Percentiles rank a stretch among this genome's conserved stretches.
Evolutionary conservation across 768 basidiomycete species (phyloP).

Genomic region (Serendipita sp.): DNA sequence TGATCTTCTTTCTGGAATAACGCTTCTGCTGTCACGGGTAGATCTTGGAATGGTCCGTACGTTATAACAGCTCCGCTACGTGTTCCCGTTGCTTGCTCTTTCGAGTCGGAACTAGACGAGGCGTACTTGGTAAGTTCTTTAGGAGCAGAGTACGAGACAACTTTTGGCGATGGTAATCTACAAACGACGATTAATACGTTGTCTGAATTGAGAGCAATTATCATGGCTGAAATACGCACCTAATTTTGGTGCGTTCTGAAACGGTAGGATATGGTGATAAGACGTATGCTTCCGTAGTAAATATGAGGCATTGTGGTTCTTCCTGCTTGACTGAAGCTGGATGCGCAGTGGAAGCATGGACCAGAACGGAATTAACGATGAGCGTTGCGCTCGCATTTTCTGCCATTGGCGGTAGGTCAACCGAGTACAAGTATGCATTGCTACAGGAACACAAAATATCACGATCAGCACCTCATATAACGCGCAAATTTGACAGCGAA

Average conservation of each 20-base stretch:
- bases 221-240: conserved; percentile 32
- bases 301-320: conserved; percentile 67
- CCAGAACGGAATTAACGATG: conserved; percentile 62
- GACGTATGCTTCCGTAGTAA: conserved; percentile 59
- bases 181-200: not conserved
- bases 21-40: conserved; percentile 43
- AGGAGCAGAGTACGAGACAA: conserved; percentile 59
- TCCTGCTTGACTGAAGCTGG: conserved; percentile 57
- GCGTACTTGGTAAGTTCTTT: conserved; percentile 39
- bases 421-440: conserved; percentile 37
- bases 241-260: conserved; percentile 75
- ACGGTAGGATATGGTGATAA: conserved; percentile 68
- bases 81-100: conserved; percentile 17
- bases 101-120: conserved; percentile 19
- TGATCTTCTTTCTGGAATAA: conserved; percentile 47
- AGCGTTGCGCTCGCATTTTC: conserved; percentile 52
- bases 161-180: conserved; percentile 55
- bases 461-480: not conserved
- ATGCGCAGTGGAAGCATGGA: conserved; percentile 62
- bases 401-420: conserved; percentile 44
- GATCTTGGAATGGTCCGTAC: conserved; percentile 72
- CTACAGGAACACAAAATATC: conserved; percentile 13
- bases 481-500: conserved; percentile 21
- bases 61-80: conserved; percentile 70
- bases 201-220: not conserved